phyloP scores from a whole-genome alignment of 768 basidiomycete genomes.

The Sistotremastrum suecicum region DNA sequence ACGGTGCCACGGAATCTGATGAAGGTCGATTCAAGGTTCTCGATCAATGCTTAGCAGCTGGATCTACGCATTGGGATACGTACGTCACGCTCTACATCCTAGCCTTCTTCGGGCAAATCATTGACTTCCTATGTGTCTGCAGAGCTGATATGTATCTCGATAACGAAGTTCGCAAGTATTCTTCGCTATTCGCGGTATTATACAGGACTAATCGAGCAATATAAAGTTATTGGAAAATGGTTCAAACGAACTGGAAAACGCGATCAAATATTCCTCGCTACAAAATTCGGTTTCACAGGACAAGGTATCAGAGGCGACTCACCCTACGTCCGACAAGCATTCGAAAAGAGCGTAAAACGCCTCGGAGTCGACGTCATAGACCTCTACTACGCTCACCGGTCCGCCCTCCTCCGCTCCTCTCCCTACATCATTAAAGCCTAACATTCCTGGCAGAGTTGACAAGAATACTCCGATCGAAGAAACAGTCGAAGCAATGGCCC shows the following conservation, averaged over 20 bases:
- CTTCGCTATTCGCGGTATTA: too few species aligned
- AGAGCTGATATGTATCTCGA: too few species aligned
- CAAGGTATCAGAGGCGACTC: constrained; percentile 22
- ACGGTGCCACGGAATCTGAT: constrained; percentile 32
- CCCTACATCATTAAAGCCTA: not conserved
- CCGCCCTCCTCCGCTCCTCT: constrained; percentile 4
- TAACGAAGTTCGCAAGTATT: too few species aligned
- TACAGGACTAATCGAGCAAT: too few species aligned
- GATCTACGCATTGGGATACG: constrained; percentile 35
- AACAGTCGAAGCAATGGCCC: constrained; percentile 15
- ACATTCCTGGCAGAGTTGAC: constrained; percentile 22
- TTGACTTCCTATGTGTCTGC: not conserved
- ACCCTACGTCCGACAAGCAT: constrained; percentile 23
- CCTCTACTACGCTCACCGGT: constrained; percentile 33
- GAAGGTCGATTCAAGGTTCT: constrained; percentile 49
- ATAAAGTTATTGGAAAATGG: constrained; percentile 11
- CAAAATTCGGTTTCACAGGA: constrained; percentile 33
- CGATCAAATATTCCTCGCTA: constrained; percentile 43
- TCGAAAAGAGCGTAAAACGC: constrained; percentile 25
- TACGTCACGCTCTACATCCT: constrained; percentile 7
- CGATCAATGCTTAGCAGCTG: constrained; percentile 25
- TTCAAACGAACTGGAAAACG: constrained; percentile 38
- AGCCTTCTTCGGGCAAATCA: not conserved
- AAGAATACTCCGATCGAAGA: constrained; percentile 32
- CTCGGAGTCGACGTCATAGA: constrained; percentile 31